Evolutionary conservation across 306 rosid genomes (phyloP).

Genomic region (Macrotyloma uniflorum): DNA sequence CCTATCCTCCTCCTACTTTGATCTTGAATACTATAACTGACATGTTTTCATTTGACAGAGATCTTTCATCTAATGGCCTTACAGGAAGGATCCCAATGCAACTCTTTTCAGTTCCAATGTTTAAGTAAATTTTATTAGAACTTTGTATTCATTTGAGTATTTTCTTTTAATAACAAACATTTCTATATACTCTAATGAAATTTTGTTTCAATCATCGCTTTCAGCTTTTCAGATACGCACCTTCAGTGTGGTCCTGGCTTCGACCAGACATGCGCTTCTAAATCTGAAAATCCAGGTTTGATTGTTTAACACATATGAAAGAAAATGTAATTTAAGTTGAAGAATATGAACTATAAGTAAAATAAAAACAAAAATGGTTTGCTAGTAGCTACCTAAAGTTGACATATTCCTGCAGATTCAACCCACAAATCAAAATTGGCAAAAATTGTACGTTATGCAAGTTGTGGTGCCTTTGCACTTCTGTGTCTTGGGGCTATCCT

Average conservation of each 20-base stretch:
- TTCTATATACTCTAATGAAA: slow-evolving; percentile 1
- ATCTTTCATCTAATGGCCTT: slow-evolving; percentile 76
- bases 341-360: slow-evolving; percentile 5
- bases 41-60: slow-evolving; percentile 59
- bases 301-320: slow-evolving; percentile 1
- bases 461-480: slow-evolving; percentile 68
- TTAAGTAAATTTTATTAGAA: slow-evolving; percentile 57
- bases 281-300: slow-evolving; percentile 67
- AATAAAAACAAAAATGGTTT: neutral
- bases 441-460: slow-evolving; percentile 55
- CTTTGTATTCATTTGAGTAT: slow-evolving; percentile 19
- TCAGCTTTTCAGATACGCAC: slow-evolving; percentile 76
- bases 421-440: slow-evolving; percentile 55
- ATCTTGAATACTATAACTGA: slow-evolving; percentile 32
- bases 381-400: slow-evolving; percentile 8
- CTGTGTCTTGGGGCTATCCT: slow-evolving; percentile 61
- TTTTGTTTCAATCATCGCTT: slow-evolving; percentile 31
- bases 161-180: slow-evolving; percentile 17
- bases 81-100: slow-evolving; percentile 74
- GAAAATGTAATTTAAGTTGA: slow-evolving; percentile 22
- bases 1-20: neutral
- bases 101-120: slow-evolving; percentile 64
- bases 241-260: slow-evolving; percentile 73
- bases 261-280: slow-evolving; percentile 75
- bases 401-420: slow-evolving; percentile 57